phyloP scores from a whole-genome alignment of 1,139 yeast genomes.

The Pichia sp. region DNA sequence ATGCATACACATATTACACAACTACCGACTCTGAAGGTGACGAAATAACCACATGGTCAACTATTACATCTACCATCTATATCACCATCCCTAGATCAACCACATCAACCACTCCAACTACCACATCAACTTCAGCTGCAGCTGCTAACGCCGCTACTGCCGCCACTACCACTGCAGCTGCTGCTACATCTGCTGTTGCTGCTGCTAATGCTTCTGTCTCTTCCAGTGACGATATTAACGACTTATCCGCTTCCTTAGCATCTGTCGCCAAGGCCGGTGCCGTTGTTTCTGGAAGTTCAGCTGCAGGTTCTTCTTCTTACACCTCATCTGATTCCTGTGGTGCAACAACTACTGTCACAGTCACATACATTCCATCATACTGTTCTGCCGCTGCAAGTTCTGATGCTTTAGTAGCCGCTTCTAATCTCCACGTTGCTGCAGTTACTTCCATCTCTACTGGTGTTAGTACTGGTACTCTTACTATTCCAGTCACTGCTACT shows the following conservation, averaged over 20 bases:
- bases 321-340: constrained; percentile 14
- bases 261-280: no score
- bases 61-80: constrained; percentile 29
- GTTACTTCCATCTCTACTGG: constrained; percentile 16
- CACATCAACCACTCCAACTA: background rate
- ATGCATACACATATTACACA: constrained; percentile 9
- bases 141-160: constrained; percentile 16
- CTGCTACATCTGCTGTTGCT: constrained; percentile 16
- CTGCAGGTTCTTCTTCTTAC: constrained; percentile 11
- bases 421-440: constrained; percentile 1
- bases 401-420: constrained; percentile 4
- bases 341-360: constrained; percentile 22
- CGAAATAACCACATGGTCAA: constrained; percentile 30
- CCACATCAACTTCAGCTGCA: constrained; percentile 4
- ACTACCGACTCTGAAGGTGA: constrained; percentile 15
- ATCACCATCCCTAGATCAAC: constrained; percentile 21
- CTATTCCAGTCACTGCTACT: constrained; percentile 32
- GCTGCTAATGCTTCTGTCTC: constrained; percentile 9
- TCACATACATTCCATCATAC: constrained; percentile 12
- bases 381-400: constrained; percentile 10
- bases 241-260: no score
- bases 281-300: constrained; percentile 11
- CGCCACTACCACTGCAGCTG: constrained; percentile 10
- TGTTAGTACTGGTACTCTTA: constrained; percentile 24
- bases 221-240: no score